Conservation (phyloP, 768 basidiomycete genomes). For the Lentinula raphanica region DNA sequence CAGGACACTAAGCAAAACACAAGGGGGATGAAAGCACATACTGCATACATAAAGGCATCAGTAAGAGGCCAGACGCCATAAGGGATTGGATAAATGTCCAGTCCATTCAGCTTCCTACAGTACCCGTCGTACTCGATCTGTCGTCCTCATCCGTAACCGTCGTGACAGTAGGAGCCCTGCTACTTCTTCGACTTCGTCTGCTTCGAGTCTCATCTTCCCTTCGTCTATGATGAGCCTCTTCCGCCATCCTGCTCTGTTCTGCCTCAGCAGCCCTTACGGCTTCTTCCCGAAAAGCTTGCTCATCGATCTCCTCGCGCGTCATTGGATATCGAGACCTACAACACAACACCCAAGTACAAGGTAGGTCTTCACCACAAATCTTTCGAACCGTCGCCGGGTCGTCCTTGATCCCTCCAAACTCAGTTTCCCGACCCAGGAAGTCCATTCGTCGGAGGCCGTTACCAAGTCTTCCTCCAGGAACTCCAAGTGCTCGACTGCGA, state of each 20-base stretch:
- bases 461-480: constrained; percentile 65
- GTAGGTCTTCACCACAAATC: constrained; percentile 24
- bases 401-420: constrained; percentile 57
- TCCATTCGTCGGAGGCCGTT: constrained; percentile 63
- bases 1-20: neutral
- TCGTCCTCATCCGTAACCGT: constrained; percentile 5
- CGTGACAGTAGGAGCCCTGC: neutral
- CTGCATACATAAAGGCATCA: neutral
- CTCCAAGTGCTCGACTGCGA: constrained; percentile 55
- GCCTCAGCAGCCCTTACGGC: neutral
- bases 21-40: neutral
- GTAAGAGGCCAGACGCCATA: no score
- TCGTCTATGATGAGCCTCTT: neutral
- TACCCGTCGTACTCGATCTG: neutral
- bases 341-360: constrained; percentile 3
- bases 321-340: constrained; percentile 3
- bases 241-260: neutral
- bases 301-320: neutral
- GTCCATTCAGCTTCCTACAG: neutral
- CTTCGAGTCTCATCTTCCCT: neutral
- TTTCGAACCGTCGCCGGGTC: constrained; percentile 41
- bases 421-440: constrained; percentile 52
- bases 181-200: neutral
- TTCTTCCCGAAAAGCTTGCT: neutral
- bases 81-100: neutral